Conservation (phyloP, 768 basidiomycete species). For the Boletus speciosus region DNA sequence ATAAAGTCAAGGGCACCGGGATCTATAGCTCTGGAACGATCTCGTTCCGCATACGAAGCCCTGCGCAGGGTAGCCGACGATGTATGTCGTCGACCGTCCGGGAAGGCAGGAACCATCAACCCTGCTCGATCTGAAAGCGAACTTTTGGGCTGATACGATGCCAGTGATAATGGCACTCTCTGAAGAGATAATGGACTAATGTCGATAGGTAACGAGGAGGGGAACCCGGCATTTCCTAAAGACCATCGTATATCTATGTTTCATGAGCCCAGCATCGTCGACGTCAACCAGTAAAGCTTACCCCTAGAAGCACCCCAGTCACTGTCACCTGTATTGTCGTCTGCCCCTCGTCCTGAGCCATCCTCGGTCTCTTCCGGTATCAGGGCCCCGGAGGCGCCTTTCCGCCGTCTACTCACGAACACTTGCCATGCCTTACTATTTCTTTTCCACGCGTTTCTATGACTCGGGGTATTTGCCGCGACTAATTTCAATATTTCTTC, state of each 20-base stretch:
- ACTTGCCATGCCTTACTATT: conserved; percentile 62
- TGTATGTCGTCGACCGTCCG: conserved; percentile 11
- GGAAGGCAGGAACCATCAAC: conserved; percentile 29
- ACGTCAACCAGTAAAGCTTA: conserved; percentile 11
- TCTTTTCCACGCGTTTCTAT: conserved; percentile 66
- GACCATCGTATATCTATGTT: conserved; percentile 25
- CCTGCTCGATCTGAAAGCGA: conserved; percentile 39
- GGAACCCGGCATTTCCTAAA: conserved; percentile 34
- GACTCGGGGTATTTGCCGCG: conserved; percentile 68
- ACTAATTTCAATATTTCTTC: conserved; percentile 57
- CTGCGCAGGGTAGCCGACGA: conserved; percentile 54
- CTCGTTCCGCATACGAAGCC: conserved; percentile 66
- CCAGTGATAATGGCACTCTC: conserved; percentile 44
- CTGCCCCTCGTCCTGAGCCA: conserved; percentile 9
- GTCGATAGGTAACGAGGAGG: conserved; percentile 61
- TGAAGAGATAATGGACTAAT: conserved; percentile 41
- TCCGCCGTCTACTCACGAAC: conserved; percentile 43
- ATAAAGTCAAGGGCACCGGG: conserved; percentile 67
- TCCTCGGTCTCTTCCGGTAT: conserved; percentile 39
- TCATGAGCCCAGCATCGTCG: conserved; percentile 6
- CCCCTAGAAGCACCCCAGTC: conserved; percentile 28
- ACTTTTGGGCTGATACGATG: conserved; percentile 56
- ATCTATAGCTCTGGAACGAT: conserved; percentile 59
- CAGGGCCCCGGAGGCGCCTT: conserved; percentile 26
- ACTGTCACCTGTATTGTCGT: conserved; percentile 18